A percentile compares a stretch with the other conserved stretches of the same genome.
Evolutionary conservation across 192 early-diverging fungal genomes (phyloP).

Genomic region (Coemansia sp.): DNA sequence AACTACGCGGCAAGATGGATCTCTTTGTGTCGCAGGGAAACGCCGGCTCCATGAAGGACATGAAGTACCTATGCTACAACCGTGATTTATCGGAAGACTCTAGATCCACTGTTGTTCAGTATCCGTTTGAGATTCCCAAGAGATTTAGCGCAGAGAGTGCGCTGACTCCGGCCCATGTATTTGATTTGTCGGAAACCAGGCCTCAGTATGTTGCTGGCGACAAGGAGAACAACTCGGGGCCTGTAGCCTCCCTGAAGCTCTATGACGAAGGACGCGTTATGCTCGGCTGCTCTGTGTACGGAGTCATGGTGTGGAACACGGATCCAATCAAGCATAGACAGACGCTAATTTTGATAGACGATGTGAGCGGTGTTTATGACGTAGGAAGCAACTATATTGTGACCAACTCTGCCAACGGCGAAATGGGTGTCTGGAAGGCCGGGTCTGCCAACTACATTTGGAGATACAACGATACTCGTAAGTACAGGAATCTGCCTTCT

Average conservation of each 20-base stretch:
- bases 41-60: neutral
- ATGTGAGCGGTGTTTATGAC: conserved; percentile 41
- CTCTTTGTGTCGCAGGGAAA: conserved; percentile 38
- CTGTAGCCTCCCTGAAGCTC: conserved; percentile 28
- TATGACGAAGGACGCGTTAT: conserved; percentile 34
- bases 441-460: conserved; percentile 42
- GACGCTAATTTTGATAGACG: conserved; percentile 33
- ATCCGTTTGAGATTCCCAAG: conserved; percentile 3
- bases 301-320: conserved; percentile 29
- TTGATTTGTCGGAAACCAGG: conserved; percentile 13
- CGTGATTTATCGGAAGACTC: neutral
- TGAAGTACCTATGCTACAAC: conserved; percentile 10
- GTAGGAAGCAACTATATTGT: conserved; percentile 45
- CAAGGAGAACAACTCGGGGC: conserved; percentile 18
- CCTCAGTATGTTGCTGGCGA: conserved; percentile 11
- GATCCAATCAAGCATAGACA: conserved; percentile 25
- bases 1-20: conserved; percentile 3
- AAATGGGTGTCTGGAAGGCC: conserved; percentile 47
- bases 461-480: conserved; percentile 50
- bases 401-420: conserved; percentile 30
- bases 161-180: conserved; percentile 18
- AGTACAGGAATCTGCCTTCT: neutral
- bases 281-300: conserved; percentile 32
- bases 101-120: neutral
- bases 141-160: neutral